Base-by-base conservation (phyloP, 2,329 filamentous ascomycete genomes). In the Chaetomiaceae sp. region DNA sequence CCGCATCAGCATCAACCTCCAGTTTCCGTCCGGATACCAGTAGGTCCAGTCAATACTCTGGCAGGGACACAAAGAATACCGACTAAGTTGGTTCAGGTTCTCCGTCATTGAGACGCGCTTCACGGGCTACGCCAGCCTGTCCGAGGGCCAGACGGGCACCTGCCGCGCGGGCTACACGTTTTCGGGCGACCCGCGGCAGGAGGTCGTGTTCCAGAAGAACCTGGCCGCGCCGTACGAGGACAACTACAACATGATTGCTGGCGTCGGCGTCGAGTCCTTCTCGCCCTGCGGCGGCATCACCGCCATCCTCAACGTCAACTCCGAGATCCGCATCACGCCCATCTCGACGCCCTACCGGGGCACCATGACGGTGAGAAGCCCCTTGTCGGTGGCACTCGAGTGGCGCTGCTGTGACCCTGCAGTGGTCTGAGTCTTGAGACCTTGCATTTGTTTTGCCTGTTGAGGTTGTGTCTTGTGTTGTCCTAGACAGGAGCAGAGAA, bases 281-380 rank as follows among this genome's bases (percentile, higher is more conserved):
- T 59, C 60, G 17, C 47, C 39, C 47, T 65, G 63, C 55, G 62
- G 63, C 36, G 51, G 49, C 49, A 56, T 53, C 31, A 62, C 61
- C 3, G 62, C 63, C 42, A 61, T 65, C 51, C 59, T 65, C 51
- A 65, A 65, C 53, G 62, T 65, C 56, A 64, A 65, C 61, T 65
- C 62, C 25, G 62, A 65, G 45, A 58, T 65, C 49, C 61, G 63
- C 57, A 62, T 65, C 56, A 60, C 56, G 34, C 63, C 63, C 44
- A 56, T 61, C 23, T 60, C 54, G 45, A 63, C 58, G 54, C 53
- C 58, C n/a, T 47, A 56, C 34, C 58, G 56, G 54, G 62, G 63
- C 17, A 54, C 57, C 51, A 65, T 65, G 62, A 64, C 63, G 47
- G 63, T 65, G 58, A 59, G 63, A 45, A 14, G 37, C 40, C 56